Conservation (phyloP, 1,284 basidiomycete genomes). For the Cutaneotrichosporon sp. region DNA sequence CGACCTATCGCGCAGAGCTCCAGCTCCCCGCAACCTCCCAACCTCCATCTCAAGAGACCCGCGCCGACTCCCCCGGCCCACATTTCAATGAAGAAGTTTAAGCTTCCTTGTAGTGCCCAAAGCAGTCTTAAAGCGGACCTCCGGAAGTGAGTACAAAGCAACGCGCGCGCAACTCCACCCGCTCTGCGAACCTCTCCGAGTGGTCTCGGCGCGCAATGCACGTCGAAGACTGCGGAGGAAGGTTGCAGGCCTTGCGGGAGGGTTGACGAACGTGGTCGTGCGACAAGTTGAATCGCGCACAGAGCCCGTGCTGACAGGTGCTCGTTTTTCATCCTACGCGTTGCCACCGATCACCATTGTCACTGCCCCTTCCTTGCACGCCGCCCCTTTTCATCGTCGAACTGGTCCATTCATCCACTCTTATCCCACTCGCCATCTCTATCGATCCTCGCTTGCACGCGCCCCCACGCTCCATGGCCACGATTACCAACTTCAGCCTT, state of each 20-base stretch:
- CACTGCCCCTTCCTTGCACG: constrained; percentile 1
- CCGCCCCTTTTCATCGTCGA: neutral
- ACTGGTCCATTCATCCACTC: neutral
- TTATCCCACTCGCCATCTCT: neutral
- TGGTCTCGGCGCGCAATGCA: neutral
- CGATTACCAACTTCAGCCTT: constrained; percentile 30
- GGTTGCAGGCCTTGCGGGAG: too few species aligned
- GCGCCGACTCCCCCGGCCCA: constrained; percentile 8
- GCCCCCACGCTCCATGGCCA: neutral
- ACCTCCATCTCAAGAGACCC: neutral
- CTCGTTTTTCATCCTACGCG: neutral
- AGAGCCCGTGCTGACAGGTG: constrained; percentile 6
- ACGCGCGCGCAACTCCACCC: neutral
- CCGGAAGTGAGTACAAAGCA: constrained; percentile 43
- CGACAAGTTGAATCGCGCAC: constrained; percentile 2
- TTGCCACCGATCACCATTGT: neutral
- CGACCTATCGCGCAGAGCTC: neutral
- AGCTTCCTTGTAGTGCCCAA: constrained; percentile 50
- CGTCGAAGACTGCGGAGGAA: neutral
- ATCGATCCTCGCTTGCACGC: constrained; percentile 5
- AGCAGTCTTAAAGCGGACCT: constrained; percentile 34
- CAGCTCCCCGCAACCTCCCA: constrained; percentile 1
- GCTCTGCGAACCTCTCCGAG: neutral
- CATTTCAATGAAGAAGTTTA: constrained; percentile 43
- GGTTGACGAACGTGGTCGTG: neutral